These are phyloP conservation scores for Wickerhamiella kurtzmanii DNA, from an alignment of 805 yeast genomes.

Conservation along the genomic window DNA sequence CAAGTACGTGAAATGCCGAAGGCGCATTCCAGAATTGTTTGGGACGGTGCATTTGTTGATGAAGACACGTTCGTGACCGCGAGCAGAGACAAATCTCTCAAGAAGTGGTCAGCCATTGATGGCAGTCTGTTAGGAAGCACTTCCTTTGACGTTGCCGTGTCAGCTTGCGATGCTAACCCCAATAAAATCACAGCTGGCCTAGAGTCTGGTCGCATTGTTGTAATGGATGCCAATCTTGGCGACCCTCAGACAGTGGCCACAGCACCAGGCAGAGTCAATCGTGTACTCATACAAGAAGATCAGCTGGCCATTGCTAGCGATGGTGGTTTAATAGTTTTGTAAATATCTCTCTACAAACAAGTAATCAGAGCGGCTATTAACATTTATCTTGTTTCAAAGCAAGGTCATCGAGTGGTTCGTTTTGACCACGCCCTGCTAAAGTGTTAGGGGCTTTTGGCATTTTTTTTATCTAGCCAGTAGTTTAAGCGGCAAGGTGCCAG, in stretches of 20 bases:
- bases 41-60: constrained; percentile 82
- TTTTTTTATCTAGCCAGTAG: no score
- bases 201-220: constrained; percentile 14
- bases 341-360: neutral
- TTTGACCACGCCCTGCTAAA: no score
- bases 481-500: constrained; percentile 16
- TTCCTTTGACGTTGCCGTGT: constrained; percentile 11
- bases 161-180: constrained; percentile 15
- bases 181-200: constrained; percentile 13
- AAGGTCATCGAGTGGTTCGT: no score
- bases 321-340: neutral
- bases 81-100: constrained; percentile 70
- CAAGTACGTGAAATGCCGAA: constrained; percentile 34
- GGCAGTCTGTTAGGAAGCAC: constrained; percentile 15
- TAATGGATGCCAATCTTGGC: neutral
- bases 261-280: constrained; percentile 13
- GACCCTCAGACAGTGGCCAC: constrained; percentile 4
- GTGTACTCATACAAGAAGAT: constrained; percentile 5
- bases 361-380: no score
- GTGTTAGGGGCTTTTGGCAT: no score
- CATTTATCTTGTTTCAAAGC: no score
- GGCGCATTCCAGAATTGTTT: constrained; percentile 83
- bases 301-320: neutral
- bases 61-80: constrained; percentile 54
- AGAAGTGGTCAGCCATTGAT: constrained; percentile 24